phyloP scores from a whole-genome alignment of 208 protist genomes.

The Wallacemonas sp. region DNA sequence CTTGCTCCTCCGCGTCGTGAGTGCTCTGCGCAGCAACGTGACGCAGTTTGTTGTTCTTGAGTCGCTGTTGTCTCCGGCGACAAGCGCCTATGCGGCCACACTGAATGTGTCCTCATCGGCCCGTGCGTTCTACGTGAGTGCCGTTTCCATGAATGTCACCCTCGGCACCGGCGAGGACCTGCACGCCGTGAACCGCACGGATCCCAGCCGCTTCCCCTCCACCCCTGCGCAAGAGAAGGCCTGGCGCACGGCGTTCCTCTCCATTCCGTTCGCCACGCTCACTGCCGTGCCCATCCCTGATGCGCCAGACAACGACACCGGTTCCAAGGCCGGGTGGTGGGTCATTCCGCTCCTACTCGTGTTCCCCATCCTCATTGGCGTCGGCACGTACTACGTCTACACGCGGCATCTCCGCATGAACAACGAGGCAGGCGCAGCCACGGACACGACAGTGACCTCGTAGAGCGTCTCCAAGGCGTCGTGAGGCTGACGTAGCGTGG shows the following conservation, averaged over 20 bases:
- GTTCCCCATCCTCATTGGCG: conserved; percentile 26
- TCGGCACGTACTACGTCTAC: conserved; percentile 46
- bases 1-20: conserved; percentile 40
- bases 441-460: conserved; percentile 6
- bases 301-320: conserved; percentile 33
- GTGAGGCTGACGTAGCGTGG: too few species aligned
- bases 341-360: conserved; percentile 42
- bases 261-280: conserved; percentile 40
- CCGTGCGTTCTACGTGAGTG: conserved; percentile 17
- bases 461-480: not conserved
- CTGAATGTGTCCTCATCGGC: not conserved
- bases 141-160: conserved; percentile 53
- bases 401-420: conserved; percentile 29
- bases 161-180: conserved; percentile 52
- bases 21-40: conserved; percentile 23
- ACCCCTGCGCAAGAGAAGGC: conserved; percentile 22
- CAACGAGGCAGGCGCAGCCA: not conserved
- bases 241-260: conserved; percentile 42
- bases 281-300: conserved; percentile 22
- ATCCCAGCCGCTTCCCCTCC: conserved; percentile 8
- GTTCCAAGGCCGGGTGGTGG: conserved; percentile 45
- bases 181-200: conserved; percentile 16
- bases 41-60: conserved; percentile 30
- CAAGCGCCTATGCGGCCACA: not conserved
- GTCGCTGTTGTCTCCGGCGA: conserved; percentile 14